A percentile compares a stretch with the other conserved stretches of the same genome.
These are phyloP conservation scores for Xylariaceae sp. DNA, from an alignment of 2,329 filamentous ascomycete species.

Conservation along the genomic window DNA sequence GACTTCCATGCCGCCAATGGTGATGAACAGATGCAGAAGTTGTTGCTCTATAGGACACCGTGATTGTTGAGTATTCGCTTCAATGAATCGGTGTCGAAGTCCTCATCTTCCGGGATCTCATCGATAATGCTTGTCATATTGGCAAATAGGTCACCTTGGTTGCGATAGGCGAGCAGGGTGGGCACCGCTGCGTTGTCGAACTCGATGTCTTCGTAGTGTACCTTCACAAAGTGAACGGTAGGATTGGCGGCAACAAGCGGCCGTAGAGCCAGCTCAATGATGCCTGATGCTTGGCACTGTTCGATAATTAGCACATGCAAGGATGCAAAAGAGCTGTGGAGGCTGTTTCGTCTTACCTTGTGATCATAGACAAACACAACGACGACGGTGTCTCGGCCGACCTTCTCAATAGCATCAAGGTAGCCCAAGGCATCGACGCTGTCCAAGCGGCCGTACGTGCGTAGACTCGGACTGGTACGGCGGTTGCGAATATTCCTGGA, in stretches of 20 bases:
- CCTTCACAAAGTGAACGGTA: constrained; percentile 79
- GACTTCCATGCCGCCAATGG: background rate
- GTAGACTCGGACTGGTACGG: constrained; percentile 70
- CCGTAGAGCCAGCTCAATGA: constrained; percentile 73
- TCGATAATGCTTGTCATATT: constrained; percentile 83
- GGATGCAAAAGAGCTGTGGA: background rate
- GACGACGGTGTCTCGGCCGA: constrained; percentile 73
- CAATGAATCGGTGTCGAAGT: constrained; percentile 53
- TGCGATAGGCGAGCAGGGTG: constrained; percentile 82
- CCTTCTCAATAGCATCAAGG: constrained; percentile 93
- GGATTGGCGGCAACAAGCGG: constrained; percentile 69
- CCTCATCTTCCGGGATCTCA: constrained; percentile 70
- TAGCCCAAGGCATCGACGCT: constrained; percentile 87
- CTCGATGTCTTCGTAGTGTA: constrained; percentile 88
- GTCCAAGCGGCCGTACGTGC: constrained; percentile 75
- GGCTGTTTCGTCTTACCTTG: constrained; percentile 55
- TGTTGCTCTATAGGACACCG: constrained; percentile 42
- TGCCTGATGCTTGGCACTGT: constrained; percentile 72
- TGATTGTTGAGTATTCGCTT: constrained; percentile 51
- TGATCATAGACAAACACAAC: constrained; percentile 92
- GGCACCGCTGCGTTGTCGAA: constrained; percentile 88
- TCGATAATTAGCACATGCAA: constrained; percentile 18
- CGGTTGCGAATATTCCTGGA: constrained; percentile 54
- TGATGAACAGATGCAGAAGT: background rate
- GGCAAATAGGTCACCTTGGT: constrained; percentile 82